Conservation (phyloP, 1,139 yeast genomes). For the Scheffersomyces quercinus region DNA sequence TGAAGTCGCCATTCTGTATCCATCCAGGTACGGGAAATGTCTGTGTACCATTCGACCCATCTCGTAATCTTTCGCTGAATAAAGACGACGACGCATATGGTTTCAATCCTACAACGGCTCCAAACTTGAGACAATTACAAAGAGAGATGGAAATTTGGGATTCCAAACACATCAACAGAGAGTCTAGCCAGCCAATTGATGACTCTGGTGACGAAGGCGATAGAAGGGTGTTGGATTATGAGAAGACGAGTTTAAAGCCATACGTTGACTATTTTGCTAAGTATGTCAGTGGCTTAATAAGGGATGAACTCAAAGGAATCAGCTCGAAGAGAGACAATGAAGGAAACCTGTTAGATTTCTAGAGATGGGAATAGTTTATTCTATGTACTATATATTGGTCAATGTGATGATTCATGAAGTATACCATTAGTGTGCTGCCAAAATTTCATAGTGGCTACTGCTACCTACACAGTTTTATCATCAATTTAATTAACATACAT, state of each 20-base stretch:
- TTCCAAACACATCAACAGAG: conserved; percentile 27
- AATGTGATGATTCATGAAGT: too few species aligned
- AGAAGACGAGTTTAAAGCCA: conserved; percentile 71
- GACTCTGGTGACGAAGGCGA: conserved; percentile 26
- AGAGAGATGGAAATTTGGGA: conserved; percentile 53
- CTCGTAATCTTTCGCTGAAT: conserved; percentile 34
- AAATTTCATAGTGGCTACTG: too few species aligned
- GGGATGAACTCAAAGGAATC: conserved; percentile 50
- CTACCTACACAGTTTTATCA: too few species aligned
- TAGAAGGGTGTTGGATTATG: conserved; percentile 43
- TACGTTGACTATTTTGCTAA: conserved; percentile 69
- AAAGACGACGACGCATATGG: conserved; percentile 44
- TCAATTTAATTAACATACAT: too few species aligned
- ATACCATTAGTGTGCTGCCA: too few species aligned
- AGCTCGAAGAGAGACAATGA: conserved; percentile 48
- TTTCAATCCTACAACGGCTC: conserved; percentile 81
- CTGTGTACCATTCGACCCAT: conserved; percentile 88
- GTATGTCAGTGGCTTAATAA: conserved; percentile 59
- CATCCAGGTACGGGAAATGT: conserved; percentile 98
- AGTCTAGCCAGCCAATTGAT: conserved; percentile 25
- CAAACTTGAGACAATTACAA: conserved; percentile 66
- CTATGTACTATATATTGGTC: too few species aligned
- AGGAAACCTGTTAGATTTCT: conserved; percentile 15
- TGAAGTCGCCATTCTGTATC: conserved; percentile 96
- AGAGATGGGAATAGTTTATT: neutral